Percentiles rank a stretch among this genome's conserved stretches.
These are phyloP conservation scores for Phytophthora constricta DNA, from an alignment of 352 stramenopile species.

Conservation along the genomic window DNA sequence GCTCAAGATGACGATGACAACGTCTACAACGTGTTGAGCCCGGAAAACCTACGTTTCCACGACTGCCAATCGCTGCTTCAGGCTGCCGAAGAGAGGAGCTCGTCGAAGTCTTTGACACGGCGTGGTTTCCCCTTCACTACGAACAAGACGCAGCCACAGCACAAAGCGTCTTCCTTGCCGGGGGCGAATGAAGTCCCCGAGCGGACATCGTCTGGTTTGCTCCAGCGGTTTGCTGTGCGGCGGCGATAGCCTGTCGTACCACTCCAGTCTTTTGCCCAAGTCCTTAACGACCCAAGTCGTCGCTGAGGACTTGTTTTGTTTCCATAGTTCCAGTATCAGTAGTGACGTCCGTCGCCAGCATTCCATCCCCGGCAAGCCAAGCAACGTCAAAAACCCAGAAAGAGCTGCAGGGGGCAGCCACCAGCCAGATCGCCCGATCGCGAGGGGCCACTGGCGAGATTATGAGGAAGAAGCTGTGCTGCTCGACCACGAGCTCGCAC, in stretches of 20 bases:
- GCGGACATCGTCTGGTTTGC: constrained; percentile 34
- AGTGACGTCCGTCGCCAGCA: constrained; percentile 32
- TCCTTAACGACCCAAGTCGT: constrained; percentile 29
- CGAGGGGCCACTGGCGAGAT: constrained; percentile 23
- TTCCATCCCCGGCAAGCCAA: constrained; percentile 6
- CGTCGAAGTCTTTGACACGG: constrained; percentile 17
- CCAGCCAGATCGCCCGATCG: constrained; percentile 3
- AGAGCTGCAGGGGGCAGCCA: constrained; percentile 13
- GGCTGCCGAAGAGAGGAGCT: constrained; percentile 30
- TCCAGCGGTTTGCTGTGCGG: constrained; percentile 37
- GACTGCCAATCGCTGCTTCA: constrained; percentile 43
- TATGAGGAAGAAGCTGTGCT: constrained; percentile 25
- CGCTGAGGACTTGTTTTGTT: constrained; percentile 29
- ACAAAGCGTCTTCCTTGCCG: constrained; percentile 22
- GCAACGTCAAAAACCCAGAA: constrained; percentile 20
- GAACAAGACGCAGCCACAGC: constrained; percentile 15
- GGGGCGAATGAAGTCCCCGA: constrained; percentile 42
- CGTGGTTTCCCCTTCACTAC: constrained; percentile 34
- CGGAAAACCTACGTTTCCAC: constrained; percentile 47
- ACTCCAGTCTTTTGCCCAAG: constrained; percentile 9
- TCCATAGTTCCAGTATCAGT: constrained; percentile 46
- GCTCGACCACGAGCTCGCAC: constrained; percentile 9
- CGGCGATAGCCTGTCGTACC: constrained; percentile 36
- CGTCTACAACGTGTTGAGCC: constrained; percentile 41
- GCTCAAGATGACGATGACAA: constrained; percentile 17